Conservation (phyloP, 2,329 filamentous ascomycete species). For the Paraconiothyrium sp. region DNA sequence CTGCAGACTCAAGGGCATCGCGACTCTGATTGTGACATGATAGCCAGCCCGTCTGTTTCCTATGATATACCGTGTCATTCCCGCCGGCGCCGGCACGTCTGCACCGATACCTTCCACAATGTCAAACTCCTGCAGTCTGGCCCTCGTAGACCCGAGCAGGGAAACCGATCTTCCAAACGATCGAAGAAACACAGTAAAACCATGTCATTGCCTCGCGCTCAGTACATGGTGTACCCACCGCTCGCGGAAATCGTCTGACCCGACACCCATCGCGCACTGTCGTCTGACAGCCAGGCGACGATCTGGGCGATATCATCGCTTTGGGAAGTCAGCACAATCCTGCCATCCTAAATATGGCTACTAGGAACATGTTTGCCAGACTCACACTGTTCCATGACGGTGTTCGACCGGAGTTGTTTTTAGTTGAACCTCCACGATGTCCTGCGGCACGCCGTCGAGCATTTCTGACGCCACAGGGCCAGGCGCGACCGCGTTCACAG, state of each 20-base stretch:
- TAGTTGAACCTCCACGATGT: conserved; percentile 61
- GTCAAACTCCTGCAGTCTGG: conserved; percentile 45
- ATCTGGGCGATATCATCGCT: conserved; percentile 65
- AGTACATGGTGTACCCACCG: conserved; percentile 56
- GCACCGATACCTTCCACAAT: conserved; percentile 19
- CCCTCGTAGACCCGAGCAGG: conserved; percentile 27
- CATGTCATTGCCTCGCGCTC: conserved; percentile 13
- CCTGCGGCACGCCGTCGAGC: conserved; percentile 62
- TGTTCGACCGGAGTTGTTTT: conserved; percentile 62
- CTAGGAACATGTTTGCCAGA: not conserved
- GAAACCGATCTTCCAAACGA: conserved; percentile 31
- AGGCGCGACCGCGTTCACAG: conserved; percentile 69
- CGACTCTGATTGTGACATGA: not conserved
- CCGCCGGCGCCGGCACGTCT: conserved; percentile 17
- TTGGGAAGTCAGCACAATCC: conserved; percentile 10
- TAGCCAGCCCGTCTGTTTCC: not conserved
- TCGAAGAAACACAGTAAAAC: conserved; percentile 24
- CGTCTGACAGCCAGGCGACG: conserved; percentile 64
- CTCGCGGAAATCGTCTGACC: conserved; percentile 66
- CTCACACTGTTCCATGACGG: conserved; percentile 56
- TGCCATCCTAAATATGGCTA: conserved; percentile 21
- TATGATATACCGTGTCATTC: not conserved
- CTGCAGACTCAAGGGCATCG: not conserved
- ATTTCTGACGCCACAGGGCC: conserved; percentile 69
- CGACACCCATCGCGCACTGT: conserved; percentile 53